Conservation (phyloP, 306 rosid species). For the Senna tora region DNA sequence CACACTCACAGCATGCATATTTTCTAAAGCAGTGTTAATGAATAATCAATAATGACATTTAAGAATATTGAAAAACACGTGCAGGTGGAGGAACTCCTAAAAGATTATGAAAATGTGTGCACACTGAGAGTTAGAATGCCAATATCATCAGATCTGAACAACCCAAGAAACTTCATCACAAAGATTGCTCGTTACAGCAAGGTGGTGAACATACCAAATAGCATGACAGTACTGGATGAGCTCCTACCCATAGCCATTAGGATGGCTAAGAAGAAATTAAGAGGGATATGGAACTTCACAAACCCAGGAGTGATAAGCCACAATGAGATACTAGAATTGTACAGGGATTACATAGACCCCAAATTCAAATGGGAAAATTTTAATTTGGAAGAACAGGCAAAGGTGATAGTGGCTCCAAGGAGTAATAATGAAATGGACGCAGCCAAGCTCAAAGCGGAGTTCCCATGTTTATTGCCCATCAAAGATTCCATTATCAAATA, state of each 20-base stretch:
- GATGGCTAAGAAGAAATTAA: conserved; percentile 67
- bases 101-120: conserved; percentile 64
- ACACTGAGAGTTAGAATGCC: conserved; percentile 75
- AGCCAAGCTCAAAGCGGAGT: conserved; percentile 63
- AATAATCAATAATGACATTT: neutral
- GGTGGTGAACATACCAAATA: conserved; percentile 74
- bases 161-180: conserved; percentile 80
- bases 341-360: conserved; percentile 62
- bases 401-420: conserved; percentile 69
- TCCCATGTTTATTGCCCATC: conserved; percentile 61
- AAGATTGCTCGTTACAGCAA: conserved; percentile 63
- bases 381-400: conserved; percentile 65
- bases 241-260: conserved; percentile 70
- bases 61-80: conserved; percentile 27
- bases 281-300: conserved; percentile 83
- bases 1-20: conserved; percentile 3
- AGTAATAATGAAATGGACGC: conserved; percentile 78
- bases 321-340: conserved; percentile 68
- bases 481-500: conserved; percentile 62
- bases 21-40: conserved; percentile 1
- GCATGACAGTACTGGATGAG: conserved; percentile 81
- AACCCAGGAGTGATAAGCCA: conserved; percentile 79
- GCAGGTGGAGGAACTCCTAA: conserved; percentile 71
- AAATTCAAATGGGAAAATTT: conserved; percentile 65
- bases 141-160: conserved; percentile 71